These are phyloP conservation scores for Diaporthe destruens DNA, from an alignment of 2,329 filamentous ascomycete genomes.

Conservation along the genomic window DNA sequence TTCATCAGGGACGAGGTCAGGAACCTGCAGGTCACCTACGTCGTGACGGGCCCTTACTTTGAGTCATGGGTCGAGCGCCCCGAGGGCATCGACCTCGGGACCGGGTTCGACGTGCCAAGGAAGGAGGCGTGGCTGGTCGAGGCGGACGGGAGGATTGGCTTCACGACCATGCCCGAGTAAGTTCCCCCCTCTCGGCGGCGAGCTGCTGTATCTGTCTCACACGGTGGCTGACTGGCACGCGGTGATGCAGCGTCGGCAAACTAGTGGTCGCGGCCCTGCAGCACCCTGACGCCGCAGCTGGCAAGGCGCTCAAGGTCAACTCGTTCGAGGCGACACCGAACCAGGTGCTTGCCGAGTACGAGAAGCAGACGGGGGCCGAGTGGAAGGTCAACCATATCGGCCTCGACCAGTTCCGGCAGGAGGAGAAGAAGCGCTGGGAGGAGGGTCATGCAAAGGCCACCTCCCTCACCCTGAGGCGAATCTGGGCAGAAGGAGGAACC, in stretches of 20 bases:
- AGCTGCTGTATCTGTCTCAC: neutral
- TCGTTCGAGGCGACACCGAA: slow-evolving; percentile 77
- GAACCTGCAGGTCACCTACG: slow-evolving; percentile 71
- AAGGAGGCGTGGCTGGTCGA: slow-evolving; percentile 73
- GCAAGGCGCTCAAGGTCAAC: slow-evolving; percentile 74
- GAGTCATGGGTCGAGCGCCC: slow-evolving; percentile 69
- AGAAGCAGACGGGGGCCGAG: slow-evolving; percentile 71
- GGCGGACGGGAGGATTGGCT: slow-evolving; percentile 71
- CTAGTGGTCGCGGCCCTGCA: slow-evolving; percentile 72
- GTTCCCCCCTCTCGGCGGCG: slow-evolving; percentile 46
- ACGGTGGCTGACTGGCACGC: neutral
- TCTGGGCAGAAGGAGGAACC: slow-evolving; percentile 80
- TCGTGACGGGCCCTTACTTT: slow-evolving; percentile 78
- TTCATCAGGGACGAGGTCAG: slow-evolving; percentile 66
- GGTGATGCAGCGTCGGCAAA: slow-evolving; percentile 69
- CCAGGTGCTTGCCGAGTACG: slow-evolving; percentile 74
- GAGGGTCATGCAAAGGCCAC: slow-evolving; percentile 65
- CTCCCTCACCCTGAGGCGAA: slow-evolving; percentile 71
- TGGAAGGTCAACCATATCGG: slow-evolving; percentile 69
- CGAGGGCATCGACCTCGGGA: slow-evolving; percentile 55
- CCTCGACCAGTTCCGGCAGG: slow-evolving; percentile 63
- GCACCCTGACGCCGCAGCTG: slow-evolving; percentile 65
- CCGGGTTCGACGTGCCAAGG: slow-evolving; percentile 69
- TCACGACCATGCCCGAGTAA: slow-evolving; percentile 80
- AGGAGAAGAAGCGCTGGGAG: slow-evolving; percentile 72